These are phyloP conservation scores for Cordyceps tenuipes DNA, from an alignment of 2,329 filamentous ascomycete species.

Conservation along the genomic window DNA sequence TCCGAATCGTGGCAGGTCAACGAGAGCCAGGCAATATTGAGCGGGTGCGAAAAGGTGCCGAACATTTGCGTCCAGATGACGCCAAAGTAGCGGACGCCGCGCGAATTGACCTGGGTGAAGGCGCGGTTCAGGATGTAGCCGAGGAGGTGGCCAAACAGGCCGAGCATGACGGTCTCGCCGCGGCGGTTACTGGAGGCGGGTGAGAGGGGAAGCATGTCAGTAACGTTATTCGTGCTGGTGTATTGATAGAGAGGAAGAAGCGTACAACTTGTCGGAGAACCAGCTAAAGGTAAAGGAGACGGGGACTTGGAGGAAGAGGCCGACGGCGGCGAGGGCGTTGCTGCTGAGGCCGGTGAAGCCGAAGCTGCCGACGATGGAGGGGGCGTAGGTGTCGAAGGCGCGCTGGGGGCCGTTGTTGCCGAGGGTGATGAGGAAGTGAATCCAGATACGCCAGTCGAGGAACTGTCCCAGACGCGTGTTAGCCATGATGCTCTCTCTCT, in stretches of 20 bases:
- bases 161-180: conserved; percentile 44
- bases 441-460: conserved; percentile 42
- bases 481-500: neutral
- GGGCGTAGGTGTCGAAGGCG: conserved; percentile 44
- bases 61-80: conserved; percentile 49
- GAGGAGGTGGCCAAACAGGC: conserved; percentile 37
- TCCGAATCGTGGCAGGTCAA: conserved; percentile 48
- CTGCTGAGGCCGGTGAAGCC: conserved; percentile 39
- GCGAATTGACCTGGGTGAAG: conserved; percentile 37
- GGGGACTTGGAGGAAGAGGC: conserved; percentile 44
- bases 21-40: conserved; percentile 54
- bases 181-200: conserved; percentile 35
- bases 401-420: conserved; percentile 39
- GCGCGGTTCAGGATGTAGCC: conserved; percentile 46
- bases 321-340: conserved; percentile 48
- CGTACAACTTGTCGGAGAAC: conserved; percentile 44
- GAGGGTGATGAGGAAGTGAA: conserved; percentile 43
- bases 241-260: neutral
- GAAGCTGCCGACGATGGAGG: conserved; percentile 43
- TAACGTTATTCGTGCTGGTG: neutral
- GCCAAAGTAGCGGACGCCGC: conserved; percentile 42
- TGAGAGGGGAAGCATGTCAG: too few relatives aligned
- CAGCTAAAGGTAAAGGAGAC: conserved; percentile 43
- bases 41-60: conserved; percentile 44
- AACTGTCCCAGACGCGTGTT: conserved; percentile 24